phyloP scores from a whole-genome alignment of 768 basidiomycete genomes.

The Obba rivulosa region DNA sequence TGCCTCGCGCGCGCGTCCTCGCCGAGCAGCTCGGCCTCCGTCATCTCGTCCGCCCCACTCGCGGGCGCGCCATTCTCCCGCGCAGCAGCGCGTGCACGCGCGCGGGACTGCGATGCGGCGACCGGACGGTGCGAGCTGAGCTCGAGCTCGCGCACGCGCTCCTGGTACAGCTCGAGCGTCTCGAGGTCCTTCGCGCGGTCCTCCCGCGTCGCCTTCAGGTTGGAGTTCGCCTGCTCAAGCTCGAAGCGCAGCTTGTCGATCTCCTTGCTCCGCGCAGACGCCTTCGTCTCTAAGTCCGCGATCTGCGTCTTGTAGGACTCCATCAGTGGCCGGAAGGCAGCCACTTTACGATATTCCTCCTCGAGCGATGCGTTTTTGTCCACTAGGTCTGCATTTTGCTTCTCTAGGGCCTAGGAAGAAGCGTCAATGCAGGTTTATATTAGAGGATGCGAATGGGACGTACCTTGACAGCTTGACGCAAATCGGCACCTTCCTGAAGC shows the following conservation, averaged over 20 bases:
- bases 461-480: conserved; percentile 83
- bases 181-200: conserved; percentile 79
- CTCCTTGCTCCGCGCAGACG: conserved; percentile 61
- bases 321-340: conserved; percentile 82
- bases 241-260: conserved; percentile 69
- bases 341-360: conserved; percentile 84
- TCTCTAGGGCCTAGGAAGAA: conserved; percentile 67
- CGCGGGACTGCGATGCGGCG: conserved; percentile 20
- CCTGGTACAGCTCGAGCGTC: conserved; percentile 84
- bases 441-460: conserved; percentile 3
- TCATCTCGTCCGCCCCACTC: conserved; percentile 22
- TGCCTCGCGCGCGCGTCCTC: conserved; percentile 26
- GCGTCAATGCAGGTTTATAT: not conserved
- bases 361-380: conserved; percentile 91
- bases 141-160: conserved; percentile 86
- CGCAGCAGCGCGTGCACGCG: not conserved
- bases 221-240: conserved; percentile 68
- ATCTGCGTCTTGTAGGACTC: conserved; percentile 91
- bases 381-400: conserved; percentile 87
- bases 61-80: conserved; percentile 2
- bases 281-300: conserved; percentile 70
- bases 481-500: conserved; percentile 87
- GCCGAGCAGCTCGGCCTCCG: conserved; percentile 43
- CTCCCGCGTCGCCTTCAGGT: conserved; percentile 59
- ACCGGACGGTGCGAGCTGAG: conserved; percentile 50